Base-by-base conservation (phyloP, 164 flowering plant species). In the Litsea cubeba region DNA sequence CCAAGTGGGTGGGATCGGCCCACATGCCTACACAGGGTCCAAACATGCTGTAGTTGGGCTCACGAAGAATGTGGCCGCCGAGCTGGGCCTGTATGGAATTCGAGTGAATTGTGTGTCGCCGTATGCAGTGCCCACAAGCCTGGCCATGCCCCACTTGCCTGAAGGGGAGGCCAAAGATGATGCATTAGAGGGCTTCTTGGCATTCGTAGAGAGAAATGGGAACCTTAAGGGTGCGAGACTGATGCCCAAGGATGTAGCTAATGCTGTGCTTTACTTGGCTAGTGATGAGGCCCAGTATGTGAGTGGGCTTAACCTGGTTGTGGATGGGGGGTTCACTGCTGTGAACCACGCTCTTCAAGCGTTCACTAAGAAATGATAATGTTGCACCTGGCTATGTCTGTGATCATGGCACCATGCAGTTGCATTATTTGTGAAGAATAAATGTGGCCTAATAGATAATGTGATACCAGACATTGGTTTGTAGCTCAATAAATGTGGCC, bases 51-150 rank as follows among this genome's bases (percentile, higher is more conserved):
- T 95, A 25, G 68, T 85, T 75, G 99, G 99, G 49, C 85, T 95
- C 4, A 91, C 89, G 7, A 87, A 79, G 86, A 91, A 69, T 51
- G 91, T 88, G 64, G 96, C 98, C 20, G 97, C 95, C 0, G 98
- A 95, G 84, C 82, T 95, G 12, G 99, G 97, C 12, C 67, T 26
- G 15, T 86, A 93, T 69, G 93, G 97, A 57, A 88, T 95, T 40
- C 85, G 96, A 0, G 99, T 91, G 32, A 95, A 93, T 74, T 90
- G 98, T 64, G 97, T 93, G 62, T 93, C 97, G 7, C 99, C 98
- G 11, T 95, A 91, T 69, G 95, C 85, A 2, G 91, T 91, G 50
- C 72, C 83, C 40, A 76, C 79, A 17, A 28, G 51, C 24, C 50
- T 94, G 85, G 85, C 97, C 24, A 32, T 91, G 75, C 89, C 94